Evolutionary conservation across 345 rosid genomes (phyloP).

Genomic region (Melastoma malabathricum): DNA sequence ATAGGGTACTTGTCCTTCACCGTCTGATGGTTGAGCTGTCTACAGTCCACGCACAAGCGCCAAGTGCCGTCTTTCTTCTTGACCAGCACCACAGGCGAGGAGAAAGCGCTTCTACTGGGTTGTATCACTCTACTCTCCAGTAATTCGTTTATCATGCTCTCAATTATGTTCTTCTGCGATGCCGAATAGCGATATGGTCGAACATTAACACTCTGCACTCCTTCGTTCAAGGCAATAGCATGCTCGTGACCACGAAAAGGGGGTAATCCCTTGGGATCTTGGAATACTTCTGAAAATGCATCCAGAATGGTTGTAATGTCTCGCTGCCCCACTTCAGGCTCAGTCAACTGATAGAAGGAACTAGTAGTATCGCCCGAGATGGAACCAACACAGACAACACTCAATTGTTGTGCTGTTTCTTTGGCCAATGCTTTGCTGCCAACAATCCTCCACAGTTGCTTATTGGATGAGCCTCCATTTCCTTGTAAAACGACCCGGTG

Average conservation of each 20-base stretch:
- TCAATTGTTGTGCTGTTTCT: too few species aligned
- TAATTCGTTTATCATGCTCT: background rate
- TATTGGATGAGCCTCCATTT: too few species aligned
- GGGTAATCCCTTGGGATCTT: background rate
- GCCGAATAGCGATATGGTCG: background rate
- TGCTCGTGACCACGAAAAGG: background rate
- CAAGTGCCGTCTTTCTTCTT: background rate
- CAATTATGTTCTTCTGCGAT: background rate
- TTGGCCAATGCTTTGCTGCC: too few species aligned
- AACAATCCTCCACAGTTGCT: too few species aligned
- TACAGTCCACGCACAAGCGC: slow-evolving; percentile 1
- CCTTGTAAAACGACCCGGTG: too few species aligned
- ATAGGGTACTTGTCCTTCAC: slow-evolving; percentile 1
- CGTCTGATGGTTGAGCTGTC: too few species aligned
- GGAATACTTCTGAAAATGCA: too few species aligned
- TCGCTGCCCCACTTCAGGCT: too few species aligned
- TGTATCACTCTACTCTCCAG: background rate
- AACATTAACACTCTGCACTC: background rate
- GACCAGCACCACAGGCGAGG: background rate
- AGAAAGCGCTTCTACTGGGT: background rate
- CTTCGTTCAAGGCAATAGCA: background rate
- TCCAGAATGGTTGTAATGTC: too few species aligned
- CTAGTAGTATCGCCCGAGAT: too few species aligned
- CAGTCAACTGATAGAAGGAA: too few species aligned
- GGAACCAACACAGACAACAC: too few species aligned